Conservation (phyloP, 225 moss, liverwort and hornwort genomes). For the Physcomitrellopsis africana region DNA sequence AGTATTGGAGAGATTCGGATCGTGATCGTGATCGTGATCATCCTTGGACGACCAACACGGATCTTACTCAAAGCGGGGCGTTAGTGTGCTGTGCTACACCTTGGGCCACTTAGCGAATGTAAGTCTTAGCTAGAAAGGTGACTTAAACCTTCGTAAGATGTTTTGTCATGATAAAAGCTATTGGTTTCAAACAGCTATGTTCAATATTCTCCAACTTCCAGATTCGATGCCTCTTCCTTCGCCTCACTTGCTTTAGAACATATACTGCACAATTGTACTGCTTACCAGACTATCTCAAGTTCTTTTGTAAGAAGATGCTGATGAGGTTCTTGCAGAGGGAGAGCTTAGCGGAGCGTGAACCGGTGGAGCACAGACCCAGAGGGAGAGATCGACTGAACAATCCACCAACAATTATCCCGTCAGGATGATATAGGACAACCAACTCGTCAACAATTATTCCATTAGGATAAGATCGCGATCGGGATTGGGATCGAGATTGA, state of each 20-base stretch:
- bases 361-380: constrained; percentile 25
- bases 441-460: not conserved
- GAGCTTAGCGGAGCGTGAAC: constrained; percentile 10
- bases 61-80: constrained; percentile 49
- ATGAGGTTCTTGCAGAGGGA: constrained; percentile 32
- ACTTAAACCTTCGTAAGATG: not conserved
- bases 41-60: constrained; percentile 37
- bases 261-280: too few relatives aligned
- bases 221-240: too few relatives aligned
- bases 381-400: constrained; percentile 10
- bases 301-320: constrained; percentile 4
- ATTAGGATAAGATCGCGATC: constrained; percentile 28
- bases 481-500: too few relatives aligned
- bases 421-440: constrained; percentile 35
- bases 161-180: too few relatives aligned
- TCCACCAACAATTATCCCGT: constrained; percentile 29
- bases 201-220: too few relatives aligned
- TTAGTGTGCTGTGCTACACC: constrained; percentile 55
- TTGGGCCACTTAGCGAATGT: constrained; percentile 47
- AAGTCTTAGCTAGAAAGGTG: constrained; percentile 34
- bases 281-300: not conserved
- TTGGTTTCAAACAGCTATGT: too few relatives aligned
- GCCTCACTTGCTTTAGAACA: too few relatives aligned
- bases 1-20: constrained; percentile 34
- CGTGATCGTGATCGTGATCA: constrained; percentile 34